phyloP scores from a whole-genome alignment of 805 yeast species.

The Saccharomyces paradoxus region DNA sequence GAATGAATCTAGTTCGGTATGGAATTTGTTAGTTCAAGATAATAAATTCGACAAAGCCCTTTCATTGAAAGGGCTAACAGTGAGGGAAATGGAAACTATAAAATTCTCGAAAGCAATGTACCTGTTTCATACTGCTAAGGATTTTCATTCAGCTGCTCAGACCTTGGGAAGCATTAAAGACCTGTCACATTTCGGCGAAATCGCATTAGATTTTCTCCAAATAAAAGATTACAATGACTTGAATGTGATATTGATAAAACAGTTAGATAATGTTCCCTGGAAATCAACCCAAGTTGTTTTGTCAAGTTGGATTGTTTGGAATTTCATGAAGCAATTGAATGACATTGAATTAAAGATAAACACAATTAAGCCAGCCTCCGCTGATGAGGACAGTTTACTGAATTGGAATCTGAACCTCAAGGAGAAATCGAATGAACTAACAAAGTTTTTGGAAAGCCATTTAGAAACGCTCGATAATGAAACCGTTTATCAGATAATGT shows the following conservation, averaged over 20 bases:
- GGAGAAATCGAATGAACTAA: slow-evolving; percentile 30
- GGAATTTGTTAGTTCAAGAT: slow-evolving; percentile 54
- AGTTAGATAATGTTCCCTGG: slow-evolving; percentile 31
- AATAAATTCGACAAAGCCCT: slow-evolving; percentile 61
- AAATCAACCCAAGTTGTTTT: slow-evolving; percentile 22
- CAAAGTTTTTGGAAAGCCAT: slow-evolving; percentile 44
- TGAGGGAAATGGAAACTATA: slow-evolving; percentile 42
- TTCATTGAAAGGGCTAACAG: slow-evolving; percentile 27
- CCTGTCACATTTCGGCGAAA: slow-evolving; percentile 38
- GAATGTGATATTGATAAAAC: slow-evolving; percentile 37
- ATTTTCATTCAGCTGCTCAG: slow-evolving; percentile 40
- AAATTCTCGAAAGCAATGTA: slow-evolving; percentile 48
- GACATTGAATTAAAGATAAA: slow-evolving; percentile 29
- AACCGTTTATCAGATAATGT: slow-evolving; percentile 65
- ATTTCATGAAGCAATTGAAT: slow-evolving; percentile 29
- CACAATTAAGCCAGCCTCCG: slow-evolving; percentile 7
- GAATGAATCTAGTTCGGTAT: slow-evolving; percentile 64
- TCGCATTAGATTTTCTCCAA: slow-evolving; percentile 42
- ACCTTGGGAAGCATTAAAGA: slow-evolving; percentile 45
- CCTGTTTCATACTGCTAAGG: slow-evolving; percentile 29
- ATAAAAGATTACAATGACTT: slow-evolving; percentile 41
- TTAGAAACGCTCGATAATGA: slow-evolving; percentile 48
- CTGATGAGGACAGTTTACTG: slow-evolving; percentile 4
- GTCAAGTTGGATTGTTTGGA: slow-evolving; percentile 34
- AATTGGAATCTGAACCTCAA: slow-evolving; percentile 15